phyloP scores from a whole-genome alignment of 805 yeast species.

The Maudiozyma serrabonitensis region DNA sequence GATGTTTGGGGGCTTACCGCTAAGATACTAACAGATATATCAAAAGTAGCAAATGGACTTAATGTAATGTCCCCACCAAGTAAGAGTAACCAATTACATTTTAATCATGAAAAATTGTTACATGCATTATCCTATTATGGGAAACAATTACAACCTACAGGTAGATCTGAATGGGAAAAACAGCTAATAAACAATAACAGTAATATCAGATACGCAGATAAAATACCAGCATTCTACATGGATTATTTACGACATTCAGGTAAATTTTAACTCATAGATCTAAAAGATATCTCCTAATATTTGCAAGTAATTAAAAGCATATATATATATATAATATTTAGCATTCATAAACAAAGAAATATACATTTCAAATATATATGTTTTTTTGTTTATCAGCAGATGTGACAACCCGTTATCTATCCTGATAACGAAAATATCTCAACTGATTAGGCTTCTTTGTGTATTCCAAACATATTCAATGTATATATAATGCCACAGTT shows the following conservation, averaged over 20 bases:
- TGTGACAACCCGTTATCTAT: too few relatives aligned
- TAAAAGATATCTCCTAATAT: too few relatives aligned
- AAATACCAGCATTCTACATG: slow-evolving; percentile 24
- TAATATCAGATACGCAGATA: slow-evolving; percentile 25
- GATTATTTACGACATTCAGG: slow-evolving; percentile 3
- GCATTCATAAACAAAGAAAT: background rate
- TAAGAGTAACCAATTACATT: background rate
- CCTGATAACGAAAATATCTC: too few relatives aligned
- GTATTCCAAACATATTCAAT: too few relatives aligned
- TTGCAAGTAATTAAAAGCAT: background rate
- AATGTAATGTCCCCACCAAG: slow-evolving; percentile 26
- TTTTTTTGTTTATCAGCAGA: too few relatives aligned
- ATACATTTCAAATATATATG: background rate
- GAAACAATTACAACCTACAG: slow-evolving; percentile 40
- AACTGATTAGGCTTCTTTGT: too few relatives aligned
- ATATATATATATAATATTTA: background rate
- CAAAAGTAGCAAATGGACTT: slow-evolving; percentile 42
- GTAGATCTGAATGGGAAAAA: slow-evolving; percentile 45
- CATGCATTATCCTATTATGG: slow-evolving; percentile 46
- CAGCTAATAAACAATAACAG: slow-evolving; percentile 36
- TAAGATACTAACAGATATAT: slow-evolving; percentile 63
- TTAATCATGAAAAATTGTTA: slow-evolving; percentile 51
- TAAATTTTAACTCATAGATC: background rate
- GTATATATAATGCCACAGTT: too few relatives aligned
- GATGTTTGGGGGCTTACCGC: slow-evolving; percentile 83